These are phyloP conservation scores for Citrus maxima DNA, from an alignment of 345 rosid species.

Conservation along the genomic window DNA sequence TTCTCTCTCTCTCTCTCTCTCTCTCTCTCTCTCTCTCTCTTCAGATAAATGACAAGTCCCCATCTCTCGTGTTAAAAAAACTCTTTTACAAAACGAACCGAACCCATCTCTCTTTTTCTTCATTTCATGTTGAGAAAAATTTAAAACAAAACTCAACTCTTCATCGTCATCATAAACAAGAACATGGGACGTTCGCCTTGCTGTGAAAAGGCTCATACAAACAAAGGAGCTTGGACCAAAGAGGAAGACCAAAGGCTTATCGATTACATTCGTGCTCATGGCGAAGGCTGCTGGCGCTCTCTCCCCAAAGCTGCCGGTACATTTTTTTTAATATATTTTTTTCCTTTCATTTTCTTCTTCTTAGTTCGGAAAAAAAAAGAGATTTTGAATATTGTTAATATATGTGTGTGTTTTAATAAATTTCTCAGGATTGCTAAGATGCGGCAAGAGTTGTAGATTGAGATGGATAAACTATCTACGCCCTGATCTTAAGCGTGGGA, in stretches of 20 bases:
- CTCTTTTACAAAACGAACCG: background rate
- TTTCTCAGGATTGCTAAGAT: slow-evolving; percentile 53
- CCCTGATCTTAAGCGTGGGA: slow-evolving; percentile 54
- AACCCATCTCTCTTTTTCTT: background rate
- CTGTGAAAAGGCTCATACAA: slow-evolving; percentile 83
- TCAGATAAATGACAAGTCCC: background rate
- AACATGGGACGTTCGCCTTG: slow-evolving; percentile 91
- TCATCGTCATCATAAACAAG: background rate
- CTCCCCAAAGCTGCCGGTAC: slow-evolving; percentile 77
- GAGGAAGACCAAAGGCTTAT: slow-evolving; percentile 83
- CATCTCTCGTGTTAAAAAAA: background rate
- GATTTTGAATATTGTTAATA: no score
- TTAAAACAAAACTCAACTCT: background rate
- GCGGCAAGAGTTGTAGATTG: slow-evolving; percentile 50
- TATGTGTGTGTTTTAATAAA: no score
- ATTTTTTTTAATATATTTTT: background rate
- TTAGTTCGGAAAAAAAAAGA: no score
- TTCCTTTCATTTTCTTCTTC: background rate
- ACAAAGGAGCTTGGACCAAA: slow-evolving; percentile 93
- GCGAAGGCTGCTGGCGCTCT: slow-evolving; percentile 94
- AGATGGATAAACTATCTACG: slow-evolving; percentile 51
- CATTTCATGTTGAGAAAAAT: background rate
- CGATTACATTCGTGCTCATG: slow-evolving; percentile 65
- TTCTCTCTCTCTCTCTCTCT: background rate
- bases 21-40: background rate